Conservation (phyloP, 257 asterid species). For the Penstemon newberryi region DNA sequence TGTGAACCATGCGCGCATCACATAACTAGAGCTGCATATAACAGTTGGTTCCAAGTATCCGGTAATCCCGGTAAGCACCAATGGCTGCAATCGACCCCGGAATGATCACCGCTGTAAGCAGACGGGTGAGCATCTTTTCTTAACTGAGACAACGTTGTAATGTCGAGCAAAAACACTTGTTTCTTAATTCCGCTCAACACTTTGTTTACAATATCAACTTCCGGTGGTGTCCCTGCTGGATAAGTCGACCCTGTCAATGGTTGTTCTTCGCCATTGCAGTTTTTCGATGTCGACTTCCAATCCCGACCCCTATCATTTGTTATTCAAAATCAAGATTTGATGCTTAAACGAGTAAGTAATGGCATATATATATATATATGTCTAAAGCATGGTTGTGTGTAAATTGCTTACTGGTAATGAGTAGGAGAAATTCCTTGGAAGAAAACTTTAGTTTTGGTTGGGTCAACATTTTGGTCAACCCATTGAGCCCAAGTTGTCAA, state of each 20-base stretch:
- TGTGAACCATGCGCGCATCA: no score
- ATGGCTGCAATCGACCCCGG: constrained; percentile 61
- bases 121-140: constrained; percentile 64
- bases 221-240: constrained; percentile 55
- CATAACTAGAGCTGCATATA: constrained; percentile 32
- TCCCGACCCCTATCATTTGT: constrained; percentile 49
- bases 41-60: constrained; percentile 68
- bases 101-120: constrained; percentile 33
- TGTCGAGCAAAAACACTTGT: constrained; percentile 44
- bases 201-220: constrained; percentile 42
- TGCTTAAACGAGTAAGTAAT: no score
- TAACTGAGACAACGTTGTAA: constrained; percentile 55
- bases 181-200: constrained; percentile 27
- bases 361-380: no score
- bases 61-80: constrained; percentile 72
- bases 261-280: constrained; percentile 53
- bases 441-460: no score
- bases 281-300: constrained; percentile 43
- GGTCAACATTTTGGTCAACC: no score
- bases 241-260: constrained; percentile 54
- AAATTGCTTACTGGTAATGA: constrained; percentile 54
- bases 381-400: no score
- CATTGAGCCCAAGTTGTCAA: no score
- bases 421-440: constrained; percentile 31
- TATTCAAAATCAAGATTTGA: not conserved